Conservation (phyloP, 345 rosid genomes). For the Sapria himalayana region DNA sequence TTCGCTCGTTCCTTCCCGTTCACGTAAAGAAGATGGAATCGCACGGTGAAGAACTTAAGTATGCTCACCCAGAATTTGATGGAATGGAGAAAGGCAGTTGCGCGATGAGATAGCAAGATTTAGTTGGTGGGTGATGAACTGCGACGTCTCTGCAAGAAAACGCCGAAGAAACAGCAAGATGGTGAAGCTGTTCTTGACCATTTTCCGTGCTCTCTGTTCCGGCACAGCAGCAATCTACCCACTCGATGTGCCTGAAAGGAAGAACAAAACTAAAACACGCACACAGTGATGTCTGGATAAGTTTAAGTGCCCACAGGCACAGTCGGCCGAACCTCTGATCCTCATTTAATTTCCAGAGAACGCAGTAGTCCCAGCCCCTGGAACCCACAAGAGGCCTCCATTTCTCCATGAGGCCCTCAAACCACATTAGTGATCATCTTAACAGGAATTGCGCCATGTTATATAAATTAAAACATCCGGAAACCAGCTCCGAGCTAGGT, state of each 20-base stretch:
- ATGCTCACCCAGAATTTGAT: constrained; percentile 33
- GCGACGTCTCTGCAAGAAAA: constrained; percentile 42
- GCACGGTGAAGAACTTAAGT: background rate
- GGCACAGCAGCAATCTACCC: constrained; percentile 74
- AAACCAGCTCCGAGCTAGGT: no score
- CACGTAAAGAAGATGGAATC: no score
- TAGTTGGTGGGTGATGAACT: constrained; percentile 45
- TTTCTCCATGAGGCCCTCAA: constrained; percentile 44
- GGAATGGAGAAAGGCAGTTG: constrained; percentile 49
- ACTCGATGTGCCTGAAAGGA: constrained; percentile 29
- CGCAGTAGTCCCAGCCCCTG: constrained; percentile 64
- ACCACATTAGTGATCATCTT: no score
- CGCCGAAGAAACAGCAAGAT: constrained; percentile 18
- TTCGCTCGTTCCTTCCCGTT: no score
- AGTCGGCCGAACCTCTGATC: constrained; percentile 89
- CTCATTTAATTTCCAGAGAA: constrained; percentile 59
- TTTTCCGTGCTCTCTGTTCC: constrained; percentile 23
- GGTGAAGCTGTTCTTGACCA: constrained; percentile 27
- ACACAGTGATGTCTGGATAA: no score
- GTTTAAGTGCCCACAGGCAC: no score
- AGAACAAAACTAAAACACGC: background rate
- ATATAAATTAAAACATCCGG: no score
- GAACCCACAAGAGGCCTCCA: constrained; percentile 49
- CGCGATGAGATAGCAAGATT: constrained; percentile 48
- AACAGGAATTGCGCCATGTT: no score